Evolutionary conservation across 768 basidiomycete genomes (phyloP), one percentile per base, ranked within the genome.

Genomic region (Fistulinella prunicolor): DNA sequence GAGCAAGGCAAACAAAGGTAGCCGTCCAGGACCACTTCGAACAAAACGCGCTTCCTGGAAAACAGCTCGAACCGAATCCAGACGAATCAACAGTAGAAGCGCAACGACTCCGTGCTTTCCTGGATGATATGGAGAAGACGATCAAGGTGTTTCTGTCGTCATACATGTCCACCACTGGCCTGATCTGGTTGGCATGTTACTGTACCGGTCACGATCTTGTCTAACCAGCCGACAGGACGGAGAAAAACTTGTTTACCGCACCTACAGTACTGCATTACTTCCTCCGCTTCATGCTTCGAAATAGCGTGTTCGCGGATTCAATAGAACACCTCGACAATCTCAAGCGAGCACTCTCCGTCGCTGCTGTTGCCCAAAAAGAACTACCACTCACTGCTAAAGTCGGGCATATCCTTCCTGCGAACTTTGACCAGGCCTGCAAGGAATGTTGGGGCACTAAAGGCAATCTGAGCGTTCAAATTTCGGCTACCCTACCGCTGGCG

Each of bases 131-230:
- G 7, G 84, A 81, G 50, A 64, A 62, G n/a, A 64, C 72, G 29
- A 67, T 84, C 54, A 81, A 73, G 50, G 71, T 87, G 13, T 91
- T 89, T 64, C 68, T 91, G 49, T 83, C 85, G 2, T 85, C 84
- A 2, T 78, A 83, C 56, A 81, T 81, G 67, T 69, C 77, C 21
- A 74, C 80, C 45, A 78, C 79, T 44, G 89, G 88, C 14, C 65
- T 86, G 28, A 74, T 82, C 48, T 89, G 83, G 86, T 86, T 55
- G 19, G 45, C 36, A 32, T 50, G 8, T 39, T 46, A 42, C 16
- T 46, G 12, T 10, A 22, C 38, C n/a, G 17, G 20, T 4, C 37
- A 29, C 51, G 17, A 32, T 42, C 17, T 30, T 55, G 23, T 37
- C 46, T 59, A n/a, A 56, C 36, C 24, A 7, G 4, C 29, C 20